These are phyloP conservation scores for Scheffersomyces segobiensis DNA, from an alignment of 1,139 yeast genomes.

Conservation along the genomic window DNA sequence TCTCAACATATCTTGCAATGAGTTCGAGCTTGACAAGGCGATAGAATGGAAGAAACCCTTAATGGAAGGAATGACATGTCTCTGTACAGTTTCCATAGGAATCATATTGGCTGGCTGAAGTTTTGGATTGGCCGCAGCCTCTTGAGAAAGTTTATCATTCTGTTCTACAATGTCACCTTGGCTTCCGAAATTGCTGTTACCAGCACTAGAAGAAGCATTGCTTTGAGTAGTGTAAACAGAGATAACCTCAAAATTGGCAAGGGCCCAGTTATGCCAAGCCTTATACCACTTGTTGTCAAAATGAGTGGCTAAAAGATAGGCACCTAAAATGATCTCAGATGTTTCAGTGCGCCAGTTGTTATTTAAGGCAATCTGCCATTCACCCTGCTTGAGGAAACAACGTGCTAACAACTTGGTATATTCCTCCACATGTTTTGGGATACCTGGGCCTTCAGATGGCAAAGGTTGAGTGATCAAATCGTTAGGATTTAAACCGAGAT, in stretches of 20 bases:
- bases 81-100: constrained; percentile 64
- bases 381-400: constrained; percentile 96
- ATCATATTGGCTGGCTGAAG: constrained; percentile 26
- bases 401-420: constrained; percentile 88
- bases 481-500: constrained; percentile 74
- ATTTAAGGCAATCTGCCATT: constrained; percentile 89
- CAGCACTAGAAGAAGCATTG: constrained; percentile 15
- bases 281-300: constrained; percentile 94
- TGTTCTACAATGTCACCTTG: constrained; percentile 27
- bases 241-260: constrained; percentile 94
- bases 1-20: constrained; percentile 89
- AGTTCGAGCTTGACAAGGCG: constrained; percentile 80
- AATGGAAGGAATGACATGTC: constrained; percentile 92
- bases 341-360: constrained; percentile 81
- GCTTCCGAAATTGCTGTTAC: constrained; percentile 10
- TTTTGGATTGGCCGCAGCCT: constrained; percentile 1
- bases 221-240: constrained; percentile 57
- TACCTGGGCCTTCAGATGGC: constrained; percentile 74
- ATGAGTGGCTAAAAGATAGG: constrained; percentile 90
- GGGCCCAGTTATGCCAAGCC: constrained; percentile 99
- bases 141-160: constrained; percentile 17
- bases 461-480: constrained; percentile 87
- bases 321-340: constrained; percentile 79
- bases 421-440: constrained; percentile 74
- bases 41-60: constrained; percentile 95